A percentile compares a stretch with the other conserved stretches of the same genome.
Conservation (phyloP, 192 early-diverging fungal genomes). For the Gamsiella multidivaricata region DNA sequence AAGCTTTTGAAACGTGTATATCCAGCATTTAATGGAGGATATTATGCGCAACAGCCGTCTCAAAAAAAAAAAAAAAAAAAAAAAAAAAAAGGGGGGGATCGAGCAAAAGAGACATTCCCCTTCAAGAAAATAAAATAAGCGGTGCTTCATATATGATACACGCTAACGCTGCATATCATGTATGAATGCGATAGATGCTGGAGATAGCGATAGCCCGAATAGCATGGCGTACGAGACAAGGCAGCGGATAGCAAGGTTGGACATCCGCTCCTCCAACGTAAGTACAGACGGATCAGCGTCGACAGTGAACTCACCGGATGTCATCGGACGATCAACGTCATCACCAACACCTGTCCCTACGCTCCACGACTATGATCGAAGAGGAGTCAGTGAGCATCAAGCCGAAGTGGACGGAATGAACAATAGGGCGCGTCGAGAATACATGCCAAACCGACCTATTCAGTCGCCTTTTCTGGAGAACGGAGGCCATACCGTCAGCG, state of each 20-base stretch:
- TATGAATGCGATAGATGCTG: slow-evolving; percentile 25
- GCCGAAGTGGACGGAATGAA: slow-evolving; percentile 4
- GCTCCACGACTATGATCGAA: slow-evolving; percentile 10
- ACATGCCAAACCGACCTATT: neutral
- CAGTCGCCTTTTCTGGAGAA: neutral
- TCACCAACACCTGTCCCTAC: slow-evolving; percentile 24
- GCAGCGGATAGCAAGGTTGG: slow-evolving; percentile 39
- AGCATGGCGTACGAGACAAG: slow-evolving; percentile 35
- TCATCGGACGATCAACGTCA: slow-evolving; percentile 15
- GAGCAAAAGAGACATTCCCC: slow-evolving; percentile 5
- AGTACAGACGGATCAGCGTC: slow-evolving; percentile 39
- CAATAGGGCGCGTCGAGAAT: slow-evolving; percentile 15
- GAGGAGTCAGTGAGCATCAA: slow-evolving; percentile 1
- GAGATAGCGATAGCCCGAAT: slow-evolving; percentile 25
- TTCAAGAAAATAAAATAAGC: slow-evolving; percentile 5
- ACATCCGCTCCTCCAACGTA: slow-evolving; percentile 40
- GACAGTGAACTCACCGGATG: slow-evolving; percentile 30
- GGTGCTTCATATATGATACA: neutral
- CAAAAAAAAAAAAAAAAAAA: too few species aligned
- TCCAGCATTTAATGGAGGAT: too few species aligned
- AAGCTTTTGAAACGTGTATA: too few species aligned
- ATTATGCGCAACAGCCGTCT: too few species aligned
- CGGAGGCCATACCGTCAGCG: too few species aligned
- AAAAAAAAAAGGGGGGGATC: too few species aligned
- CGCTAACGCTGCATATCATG: slow-evolving; percentile 7